These are phyloP conservation scores for Vanilla planifolia DNA, from an alignment of 106 monocot species.

Conservation along the genomic window DNA sequence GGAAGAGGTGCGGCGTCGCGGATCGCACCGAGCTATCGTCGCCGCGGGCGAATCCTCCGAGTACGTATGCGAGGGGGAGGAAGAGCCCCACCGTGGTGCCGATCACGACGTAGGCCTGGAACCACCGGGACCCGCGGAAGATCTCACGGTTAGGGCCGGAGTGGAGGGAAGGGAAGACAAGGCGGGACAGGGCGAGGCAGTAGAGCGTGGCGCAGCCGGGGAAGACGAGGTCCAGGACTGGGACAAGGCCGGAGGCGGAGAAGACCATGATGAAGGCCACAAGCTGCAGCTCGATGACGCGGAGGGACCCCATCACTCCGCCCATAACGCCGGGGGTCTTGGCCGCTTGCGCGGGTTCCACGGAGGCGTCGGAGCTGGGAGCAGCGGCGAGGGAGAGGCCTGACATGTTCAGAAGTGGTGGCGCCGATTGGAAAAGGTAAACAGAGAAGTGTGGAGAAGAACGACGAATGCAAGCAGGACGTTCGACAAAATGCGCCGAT, in stretches of 20 bases:
- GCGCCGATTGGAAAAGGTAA: not conserved
- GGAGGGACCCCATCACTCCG: conserved; percentile 76
- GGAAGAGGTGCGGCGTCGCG: conserved; percentile 86
- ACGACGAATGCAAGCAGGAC: not conserved
- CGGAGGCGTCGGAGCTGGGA: conserved; percentile 21
- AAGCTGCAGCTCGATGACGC: conserved; percentile 92
- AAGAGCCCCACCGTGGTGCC: conserved; percentile 81
- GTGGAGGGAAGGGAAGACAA: conserved; percentile 43
- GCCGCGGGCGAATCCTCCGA: conserved; percentile 87
- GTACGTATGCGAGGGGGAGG: conserved; percentile 87
- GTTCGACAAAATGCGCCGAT: not conserved
- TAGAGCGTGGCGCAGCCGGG: conserved; percentile 56
- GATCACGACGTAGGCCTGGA: conserved; percentile 61
- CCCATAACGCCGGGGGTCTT: conserved; percentile 15
- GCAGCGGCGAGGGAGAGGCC: conserved; percentile 62
- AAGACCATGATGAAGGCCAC: conserved; percentile 98
- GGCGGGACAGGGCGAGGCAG: conserved; percentile 47
- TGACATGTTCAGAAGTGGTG: conserved; percentile 35
- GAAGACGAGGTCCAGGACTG: conserved; percentile 75
- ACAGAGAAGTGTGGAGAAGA: not conserved
- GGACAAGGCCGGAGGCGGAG: conserved; percentile 94
- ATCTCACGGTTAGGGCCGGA: conserved; percentile 10
- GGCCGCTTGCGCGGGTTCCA: conserved; percentile 13
- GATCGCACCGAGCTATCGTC: conserved; percentile 75
- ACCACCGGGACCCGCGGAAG: conserved; percentile 27